Percentiles rank a stretch among this genome's conserved stretches.
These are phyloP conservation scores for Pharnaceum exiguum DNA, from an alignment of 148 eudicot species.

Conservation along the genomic window DNA sequence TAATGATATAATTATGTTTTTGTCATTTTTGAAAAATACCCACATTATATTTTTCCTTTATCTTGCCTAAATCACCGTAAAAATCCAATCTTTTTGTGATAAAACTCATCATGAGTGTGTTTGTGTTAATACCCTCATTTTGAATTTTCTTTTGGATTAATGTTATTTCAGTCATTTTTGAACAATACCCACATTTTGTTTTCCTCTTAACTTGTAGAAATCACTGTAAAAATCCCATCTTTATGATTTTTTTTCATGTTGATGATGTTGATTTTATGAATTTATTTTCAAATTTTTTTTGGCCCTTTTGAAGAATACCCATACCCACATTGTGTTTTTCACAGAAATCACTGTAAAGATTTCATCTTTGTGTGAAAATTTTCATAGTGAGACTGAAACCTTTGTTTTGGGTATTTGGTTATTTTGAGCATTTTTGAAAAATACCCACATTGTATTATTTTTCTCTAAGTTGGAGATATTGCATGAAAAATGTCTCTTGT, in stretches of 20 bases:
- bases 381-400: not conserved
- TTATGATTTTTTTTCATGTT: no score
- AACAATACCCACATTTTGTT: not conserved
- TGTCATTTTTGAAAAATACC: slow-evolving; percentile 12
- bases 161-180: no score
- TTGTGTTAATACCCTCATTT: not conserved
- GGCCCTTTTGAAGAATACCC: not conserved
- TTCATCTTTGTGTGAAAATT: not conserved
- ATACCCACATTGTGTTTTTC: slow-evolving; percentile 23
- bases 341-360: slow-evolving; percentile 4
- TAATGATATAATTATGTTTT: not conserved
- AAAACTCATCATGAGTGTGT: not conserved
- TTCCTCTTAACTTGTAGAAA: no score
- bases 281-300: not conserved
- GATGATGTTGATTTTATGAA: no score
- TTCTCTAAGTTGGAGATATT: no score
- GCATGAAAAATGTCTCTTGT: no score
- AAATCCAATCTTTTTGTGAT: not conserved
- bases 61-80: not conserved
- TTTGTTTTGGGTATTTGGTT: slow-evolving; percentile 6
- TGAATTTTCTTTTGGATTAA: slow-evolving; percentile 1
- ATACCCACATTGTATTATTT: no score
- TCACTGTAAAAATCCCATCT: no score
- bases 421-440: no score
- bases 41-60: slow-evolving; percentile 15